phyloP scores from a whole-genome alignment of 768 basidiomycete species.

The Mycena chlorophos region DNA sequence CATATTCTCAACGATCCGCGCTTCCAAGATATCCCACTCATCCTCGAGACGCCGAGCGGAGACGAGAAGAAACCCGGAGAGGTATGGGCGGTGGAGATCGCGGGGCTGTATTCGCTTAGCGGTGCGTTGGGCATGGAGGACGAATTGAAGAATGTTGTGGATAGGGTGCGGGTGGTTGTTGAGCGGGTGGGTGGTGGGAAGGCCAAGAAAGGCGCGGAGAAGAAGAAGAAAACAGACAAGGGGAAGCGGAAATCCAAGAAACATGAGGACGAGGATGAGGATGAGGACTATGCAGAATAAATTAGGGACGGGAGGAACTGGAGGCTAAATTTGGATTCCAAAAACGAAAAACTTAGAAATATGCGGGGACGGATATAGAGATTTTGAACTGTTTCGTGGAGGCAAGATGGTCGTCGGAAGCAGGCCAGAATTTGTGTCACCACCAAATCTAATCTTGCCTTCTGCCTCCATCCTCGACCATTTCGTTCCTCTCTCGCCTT shows the following conservation, averaged over 20 bases:
- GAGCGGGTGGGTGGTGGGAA: constrained; percentile 2
- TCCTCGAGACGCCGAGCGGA: constrained; percentile 79
- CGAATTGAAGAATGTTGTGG: constrained; percentile 8
- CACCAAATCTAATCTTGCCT: too few species aligned
- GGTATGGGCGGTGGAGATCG: constrained; percentile 76
- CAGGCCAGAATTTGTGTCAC: too few species aligned
- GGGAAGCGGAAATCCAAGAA: constrained; percentile 10
- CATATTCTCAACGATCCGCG: constrained; percentile 70
- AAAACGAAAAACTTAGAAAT: too few species aligned
- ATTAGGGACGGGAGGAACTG: not conserved
- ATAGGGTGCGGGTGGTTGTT: constrained; percentile 17
- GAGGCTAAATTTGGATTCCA: too few species aligned
- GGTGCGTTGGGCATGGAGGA: constrained; percentile 10
- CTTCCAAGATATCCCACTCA: constrained; percentile 68
- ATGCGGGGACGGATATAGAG: too few species aligned
- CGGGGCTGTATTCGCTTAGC: constrained; percentile 52
- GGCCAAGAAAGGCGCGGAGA: constrained; percentile 13
- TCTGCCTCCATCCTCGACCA: too few species aligned
- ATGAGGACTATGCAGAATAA: constrained; percentile 4
- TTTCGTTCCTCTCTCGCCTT: not conserved
- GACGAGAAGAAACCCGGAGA: constrained; percentile 48
- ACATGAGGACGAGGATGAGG: constrained; percentile 2
- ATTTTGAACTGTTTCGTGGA: too few species aligned
- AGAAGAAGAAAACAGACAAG: constrained; percentile 12
- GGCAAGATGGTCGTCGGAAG: too few species aligned